Conservation (phyloP, 805 yeast species). For the Saccharomycopsis vini region DNA sequence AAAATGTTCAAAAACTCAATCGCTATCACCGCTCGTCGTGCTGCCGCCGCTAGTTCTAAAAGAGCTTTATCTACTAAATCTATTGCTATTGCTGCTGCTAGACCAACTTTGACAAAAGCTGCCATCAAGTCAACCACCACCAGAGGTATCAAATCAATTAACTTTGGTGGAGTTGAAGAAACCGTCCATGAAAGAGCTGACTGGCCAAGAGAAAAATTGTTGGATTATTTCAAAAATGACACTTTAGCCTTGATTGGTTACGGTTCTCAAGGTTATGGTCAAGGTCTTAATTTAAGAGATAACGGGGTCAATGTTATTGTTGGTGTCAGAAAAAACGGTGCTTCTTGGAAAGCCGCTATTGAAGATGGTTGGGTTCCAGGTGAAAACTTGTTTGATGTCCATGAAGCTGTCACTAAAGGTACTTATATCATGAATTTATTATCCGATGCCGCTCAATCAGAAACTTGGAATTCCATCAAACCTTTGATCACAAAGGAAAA, state of each 20-base stretch:
- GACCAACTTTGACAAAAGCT: constrained; percentile 46
- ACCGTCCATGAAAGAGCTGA: constrained; percentile 96
- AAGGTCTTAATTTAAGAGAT: constrained; percentile 98
- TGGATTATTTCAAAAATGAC: constrained; percentile 95
- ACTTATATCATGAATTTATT: constrained; percentile 94
- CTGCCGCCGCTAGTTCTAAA: constrained; percentile 40
- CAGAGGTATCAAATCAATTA: constrained; percentile 86
- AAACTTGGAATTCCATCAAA: constrained; percentile 84
- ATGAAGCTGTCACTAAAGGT: constrained; percentile 89
- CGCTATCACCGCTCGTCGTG: constrained; percentile 32
- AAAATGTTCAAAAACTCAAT: constrained; percentile 36
- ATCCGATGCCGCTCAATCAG: constrained; percentile 99
- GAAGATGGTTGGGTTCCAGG: constrained; percentile 99
- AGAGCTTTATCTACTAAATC: constrained; percentile 54
- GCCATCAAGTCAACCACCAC: constrained; percentile 30
- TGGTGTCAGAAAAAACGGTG: constrained; percentile 98
- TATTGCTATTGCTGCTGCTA: constrained; percentile 35
- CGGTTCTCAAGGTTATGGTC: constrained; percentile 99
- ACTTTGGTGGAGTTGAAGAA: constrained; percentile 94
- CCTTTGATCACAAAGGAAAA: constrained; percentile 94
- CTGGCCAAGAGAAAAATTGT: constrained; percentile 98
- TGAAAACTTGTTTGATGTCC: constrained; percentile 90
- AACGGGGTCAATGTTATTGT: constrained; percentile 95
- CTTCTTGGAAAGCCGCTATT: constrained; percentile 98
- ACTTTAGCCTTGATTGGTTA: constrained; percentile 97